A percentile compares a stretch with the other conserved stretches of the same genome.
Conservation (phyloP, 768 basidiomycete genomes). For the Boletus sp. region DNA sequence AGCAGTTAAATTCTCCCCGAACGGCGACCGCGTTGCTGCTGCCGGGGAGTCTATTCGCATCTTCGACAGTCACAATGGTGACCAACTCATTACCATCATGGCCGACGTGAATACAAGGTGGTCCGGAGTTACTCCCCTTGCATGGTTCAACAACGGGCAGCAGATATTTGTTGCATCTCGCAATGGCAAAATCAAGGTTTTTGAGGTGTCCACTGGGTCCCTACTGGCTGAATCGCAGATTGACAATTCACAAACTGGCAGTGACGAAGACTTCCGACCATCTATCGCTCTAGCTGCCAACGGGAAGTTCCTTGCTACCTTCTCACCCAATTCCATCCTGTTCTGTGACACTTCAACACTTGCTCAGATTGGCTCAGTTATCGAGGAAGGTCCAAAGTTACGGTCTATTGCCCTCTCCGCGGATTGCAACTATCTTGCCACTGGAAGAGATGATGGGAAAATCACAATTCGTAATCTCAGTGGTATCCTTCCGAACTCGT, state of each 20-base stretch:
- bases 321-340: background rate
- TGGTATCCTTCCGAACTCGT: background rate
- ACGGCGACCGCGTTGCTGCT: background rate
- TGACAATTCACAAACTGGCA: background rate
- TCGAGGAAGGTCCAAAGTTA: background rate
- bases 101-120: too few relatives aligned
- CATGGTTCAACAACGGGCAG: background rate
- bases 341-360: background rate
- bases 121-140: background rate
- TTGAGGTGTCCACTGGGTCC: background rate
- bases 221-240: background rate
- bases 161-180: background rate
- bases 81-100: background rate
- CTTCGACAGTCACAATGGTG: background rate
- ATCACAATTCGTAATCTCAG: background rate
- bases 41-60: background rate
- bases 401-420: background rate
- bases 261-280: background rate
- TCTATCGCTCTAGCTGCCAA: background rate
- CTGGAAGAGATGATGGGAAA: background rate
- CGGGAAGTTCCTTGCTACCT: background rate
- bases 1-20: background rate
- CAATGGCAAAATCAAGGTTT: background rate
- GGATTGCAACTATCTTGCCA: background rate
- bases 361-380: background rate